Evolutionary conservation across 768 basidiomycete genomes (phyloP).

Genomic region (Tylopilus felleus): DNA sequence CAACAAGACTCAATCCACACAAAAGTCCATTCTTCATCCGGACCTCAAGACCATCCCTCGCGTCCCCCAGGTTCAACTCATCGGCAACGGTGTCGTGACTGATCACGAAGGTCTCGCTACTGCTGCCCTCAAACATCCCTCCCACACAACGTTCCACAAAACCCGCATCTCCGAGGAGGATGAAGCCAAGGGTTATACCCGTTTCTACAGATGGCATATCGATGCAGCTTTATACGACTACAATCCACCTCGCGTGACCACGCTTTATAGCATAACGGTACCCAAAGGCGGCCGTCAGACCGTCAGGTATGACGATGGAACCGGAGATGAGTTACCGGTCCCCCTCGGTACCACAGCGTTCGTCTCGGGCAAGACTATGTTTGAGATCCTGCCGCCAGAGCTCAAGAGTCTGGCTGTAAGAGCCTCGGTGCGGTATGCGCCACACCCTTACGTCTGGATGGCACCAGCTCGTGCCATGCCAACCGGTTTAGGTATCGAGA

Average conservation of each 20-base stretch:
- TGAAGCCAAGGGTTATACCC: constrained; percentile 71
- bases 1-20: constrained; percentile 73
- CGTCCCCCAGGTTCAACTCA: constrained; percentile 87
- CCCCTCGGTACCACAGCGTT: constrained; percentile 88
- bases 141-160: constrained; percentile 86
- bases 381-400: constrained; percentile 66
- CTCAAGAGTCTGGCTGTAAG: constrained; percentile 81
- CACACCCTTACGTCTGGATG: constrained; percentile 93
- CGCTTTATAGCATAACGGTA: constrained; percentile 74
- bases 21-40: constrained; percentile 81
- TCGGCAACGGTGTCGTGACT: constrained; percentile 81
- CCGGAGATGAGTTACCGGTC: constrained; percentile 76
- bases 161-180: constrained; percentile 70
- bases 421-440: constrained; percentile 70
- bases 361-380: constrained; percentile 79
- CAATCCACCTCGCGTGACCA: constrained; percentile 79
- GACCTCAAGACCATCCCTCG: constrained; percentile 89
- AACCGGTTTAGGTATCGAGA: constrained; percentile 81
- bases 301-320: constrained; percentile 80
- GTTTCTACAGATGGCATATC: constrained; percentile 92
- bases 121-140: constrained; percentile 81
- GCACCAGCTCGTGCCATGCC: constrained; percentile 65
- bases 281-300: constrained; percentile 64
- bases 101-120: constrained; percentile 77
- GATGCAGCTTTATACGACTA: constrained; percentile 81